A percentile compares a stretch with the other conserved stretches of the same genome.
These are phyloP conservation scores for Leccinellum luteum DNA, from an alignment of 768 basidiomycete genomes.

Conservation along the genomic window DNA sequence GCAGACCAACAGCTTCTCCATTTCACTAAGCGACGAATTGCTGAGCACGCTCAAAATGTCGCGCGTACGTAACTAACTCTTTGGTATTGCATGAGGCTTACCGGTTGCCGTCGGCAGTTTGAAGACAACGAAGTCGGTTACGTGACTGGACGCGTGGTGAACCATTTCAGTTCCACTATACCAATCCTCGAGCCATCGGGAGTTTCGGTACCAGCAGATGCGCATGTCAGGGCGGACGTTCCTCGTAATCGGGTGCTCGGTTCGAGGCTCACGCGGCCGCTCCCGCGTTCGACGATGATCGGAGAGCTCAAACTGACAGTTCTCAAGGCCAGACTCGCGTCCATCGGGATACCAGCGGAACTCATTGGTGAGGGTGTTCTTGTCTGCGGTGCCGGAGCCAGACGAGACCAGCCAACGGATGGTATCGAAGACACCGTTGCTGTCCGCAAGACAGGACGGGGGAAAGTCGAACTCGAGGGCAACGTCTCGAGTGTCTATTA, in stretches of 20 bases:
- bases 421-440: slow-evolving; percentile 69
- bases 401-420: slow-evolving; percentile 40
- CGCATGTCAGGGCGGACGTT: slow-evolving; percentile 21
- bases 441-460: slow-evolving; percentile 83
- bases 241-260: slow-evolving; percentile 50
- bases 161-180: slow-evolving; percentile 83
- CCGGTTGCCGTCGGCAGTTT: slow-evolving; percentile 51
- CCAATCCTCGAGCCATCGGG: slow-evolving; percentile 78
- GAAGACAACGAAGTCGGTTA: slow-evolving; percentile 97
- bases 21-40: slow-evolving; percentile 89
- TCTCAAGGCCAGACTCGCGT: slow-evolving; percentile 75
- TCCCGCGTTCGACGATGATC: slow-evolving; percentile 94
- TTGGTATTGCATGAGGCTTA: slow-evolving; percentile 2
- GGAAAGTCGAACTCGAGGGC: slow-evolving; percentile 88
- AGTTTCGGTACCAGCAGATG: slow-evolving; percentile 28
- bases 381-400: slow-evolving; percentile 71
- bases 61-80: slow-evolving; percentile 51
- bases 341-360: slow-evolving; percentile 82
- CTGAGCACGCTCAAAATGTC: slow-evolving; percentile 81
- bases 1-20: slow-evolving; percentile 91
- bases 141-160: slow-evolving; percentile 83
- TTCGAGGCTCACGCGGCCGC: slow-evolving; percentile 58
- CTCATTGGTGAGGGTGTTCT: slow-evolving; percentile 97
- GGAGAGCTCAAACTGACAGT: slow-evolving; percentile 93
- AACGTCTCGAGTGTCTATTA: slow-evolving; percentile 87